Evolutionary conservation across 305 asterid species (phyloP).

Genomic region (Fraxinus greggii): DNA sequence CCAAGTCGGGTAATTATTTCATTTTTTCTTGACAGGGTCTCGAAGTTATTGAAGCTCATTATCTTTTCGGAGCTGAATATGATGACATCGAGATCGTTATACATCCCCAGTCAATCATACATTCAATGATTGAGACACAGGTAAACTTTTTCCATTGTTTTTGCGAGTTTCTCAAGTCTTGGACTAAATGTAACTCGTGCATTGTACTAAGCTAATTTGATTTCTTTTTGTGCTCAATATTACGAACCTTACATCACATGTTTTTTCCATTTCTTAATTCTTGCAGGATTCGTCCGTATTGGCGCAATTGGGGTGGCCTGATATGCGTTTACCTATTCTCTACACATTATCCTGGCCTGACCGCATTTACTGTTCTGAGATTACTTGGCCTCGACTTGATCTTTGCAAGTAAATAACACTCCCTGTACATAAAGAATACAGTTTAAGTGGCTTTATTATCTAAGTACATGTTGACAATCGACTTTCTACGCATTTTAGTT

Average conservation of each 20-base stretch:
- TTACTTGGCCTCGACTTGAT: conserved; percentile 97
- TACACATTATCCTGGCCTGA: conserved; percentile 97
- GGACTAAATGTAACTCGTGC: background rate
- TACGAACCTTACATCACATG: background rate
- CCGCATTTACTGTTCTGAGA: conserved; percentile 79
- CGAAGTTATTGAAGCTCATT: conserved; percentile 99
- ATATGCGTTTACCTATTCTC: conserved; percentile 94
- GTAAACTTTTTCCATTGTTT: conserved; percentile 29
- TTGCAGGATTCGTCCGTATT: conserved; percentile 80
- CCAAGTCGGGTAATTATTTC: conserved; percentile 1
- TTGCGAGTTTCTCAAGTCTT: background rate
- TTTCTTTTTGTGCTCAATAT: background rate
- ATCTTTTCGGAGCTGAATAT: conserved; percentile 89
- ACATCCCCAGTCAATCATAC: conserved; percentile 95
- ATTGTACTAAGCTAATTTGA: background rate
- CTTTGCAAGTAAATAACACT: conserved; percentile 77
- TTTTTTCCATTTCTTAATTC: conserved; percentile 3
- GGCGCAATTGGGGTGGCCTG: conserved; percentile 97
- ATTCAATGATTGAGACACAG: conserved; percentile 94
- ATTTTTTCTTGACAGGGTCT: conserved; percentile 58
- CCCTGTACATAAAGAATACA: background rate
- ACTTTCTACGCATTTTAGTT: background rate
- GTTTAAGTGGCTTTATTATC: background rate
- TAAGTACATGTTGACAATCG: background rate
- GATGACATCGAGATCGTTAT: conserved; percentile 87